phyloP scores from a whole-genome alignment of 495 filamentous ascomycete species.

The Penicillium verhagenii region DNA sequence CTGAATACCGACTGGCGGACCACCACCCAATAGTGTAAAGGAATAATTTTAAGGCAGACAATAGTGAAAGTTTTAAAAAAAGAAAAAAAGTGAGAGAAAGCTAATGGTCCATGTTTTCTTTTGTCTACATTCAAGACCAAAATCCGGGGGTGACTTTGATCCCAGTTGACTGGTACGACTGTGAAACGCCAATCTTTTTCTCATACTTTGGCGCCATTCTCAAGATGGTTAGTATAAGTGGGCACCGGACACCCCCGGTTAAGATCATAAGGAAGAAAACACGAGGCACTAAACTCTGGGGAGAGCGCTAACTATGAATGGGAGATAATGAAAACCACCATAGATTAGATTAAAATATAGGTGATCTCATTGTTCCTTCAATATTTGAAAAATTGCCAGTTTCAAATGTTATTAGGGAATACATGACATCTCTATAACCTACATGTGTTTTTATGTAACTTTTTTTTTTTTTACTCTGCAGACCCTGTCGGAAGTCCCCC shows the following conservation, averaged over 20 bases:
- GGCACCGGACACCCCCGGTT: neutral
- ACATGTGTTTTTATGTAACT: no score
- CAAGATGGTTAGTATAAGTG: neutral
- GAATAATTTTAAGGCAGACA: neutral
- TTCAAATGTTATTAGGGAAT: no score
- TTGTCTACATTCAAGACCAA: neutral
- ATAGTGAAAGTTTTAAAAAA: no score
- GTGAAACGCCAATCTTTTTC: slow-evolving; percentile 1
- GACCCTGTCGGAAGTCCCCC: neutral
- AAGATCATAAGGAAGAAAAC: neutral
- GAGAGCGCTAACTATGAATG: no score
- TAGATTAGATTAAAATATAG: no score
- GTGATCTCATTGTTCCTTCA: slow-evolving; percentile 17
- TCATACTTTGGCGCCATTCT: neutral
- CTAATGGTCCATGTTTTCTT: neutral
- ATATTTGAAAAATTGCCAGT: no score
- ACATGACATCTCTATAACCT: neutral
- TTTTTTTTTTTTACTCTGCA: no score
- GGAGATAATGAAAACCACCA: no score
- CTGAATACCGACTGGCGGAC: neutral
- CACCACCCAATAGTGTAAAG: neutral
- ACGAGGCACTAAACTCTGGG: neutral
- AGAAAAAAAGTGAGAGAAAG: no score
- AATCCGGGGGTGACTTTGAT: neutral
- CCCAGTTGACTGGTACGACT: neutral